phyloP scores from a whole-genome alignment of 805 yeast genomes.

The Kluyveromyces dobzhanskii region DNA sequence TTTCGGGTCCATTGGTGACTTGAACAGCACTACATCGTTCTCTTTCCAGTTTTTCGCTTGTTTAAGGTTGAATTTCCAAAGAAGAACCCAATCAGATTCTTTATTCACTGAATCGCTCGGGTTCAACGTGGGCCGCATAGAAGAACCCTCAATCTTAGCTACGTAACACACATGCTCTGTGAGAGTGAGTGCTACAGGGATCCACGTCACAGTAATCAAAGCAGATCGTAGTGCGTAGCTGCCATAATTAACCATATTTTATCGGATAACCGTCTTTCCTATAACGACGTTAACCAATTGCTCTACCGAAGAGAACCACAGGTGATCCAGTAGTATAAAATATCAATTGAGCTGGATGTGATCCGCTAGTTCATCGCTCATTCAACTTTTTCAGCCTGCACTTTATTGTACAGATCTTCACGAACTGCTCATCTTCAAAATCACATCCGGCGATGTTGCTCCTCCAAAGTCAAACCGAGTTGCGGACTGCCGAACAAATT shows the following conservation, averaged over 20 bases:
- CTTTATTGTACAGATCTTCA: too few species aligned
- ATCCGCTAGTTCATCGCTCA: too few species aligned
- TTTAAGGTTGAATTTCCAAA: slow-evolving; percentile 56
- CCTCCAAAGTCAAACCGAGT: too few species aligned
- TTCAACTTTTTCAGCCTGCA: too few species aligned
- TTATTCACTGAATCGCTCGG: slow-evolving; percentile 42
- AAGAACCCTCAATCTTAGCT: slow-evolving; percentile 66
- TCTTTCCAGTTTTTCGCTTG: slow-evolving; percentile 37
- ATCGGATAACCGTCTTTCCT: too few species aligned
- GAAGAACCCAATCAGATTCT: slow-evolving; percentile 51
- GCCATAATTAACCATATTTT: slow-evolving; percentile 1
- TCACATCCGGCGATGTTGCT: too few species aligned
- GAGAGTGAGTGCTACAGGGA: slow-evolving; percentile 66
- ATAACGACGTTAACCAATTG: too few species aligned
- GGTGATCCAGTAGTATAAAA: too few species aligned
- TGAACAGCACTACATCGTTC: slow-evolving; percentile 69
- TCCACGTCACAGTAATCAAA: slow-evolving; percentile 50
- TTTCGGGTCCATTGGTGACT: slow-evolving; percentile 77
- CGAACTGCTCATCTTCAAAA: too few species aligned
- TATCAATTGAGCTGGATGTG: too few species aligned
- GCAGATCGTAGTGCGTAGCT: slow-evolving; percentile 13
- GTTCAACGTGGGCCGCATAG: slow-evolving; percentile 87
- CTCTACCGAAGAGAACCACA: too few species aligned
- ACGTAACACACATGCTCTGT: slow-evolving; percentile 66
- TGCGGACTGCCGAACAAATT: too few species aligned